A percentile compares a stretch with the other conserved stretches of the same genome.
Evolutionary conservation across 352 stramenopile species (phyloP).

Genomic region (Phytophthora niederhauseri): DNA sequence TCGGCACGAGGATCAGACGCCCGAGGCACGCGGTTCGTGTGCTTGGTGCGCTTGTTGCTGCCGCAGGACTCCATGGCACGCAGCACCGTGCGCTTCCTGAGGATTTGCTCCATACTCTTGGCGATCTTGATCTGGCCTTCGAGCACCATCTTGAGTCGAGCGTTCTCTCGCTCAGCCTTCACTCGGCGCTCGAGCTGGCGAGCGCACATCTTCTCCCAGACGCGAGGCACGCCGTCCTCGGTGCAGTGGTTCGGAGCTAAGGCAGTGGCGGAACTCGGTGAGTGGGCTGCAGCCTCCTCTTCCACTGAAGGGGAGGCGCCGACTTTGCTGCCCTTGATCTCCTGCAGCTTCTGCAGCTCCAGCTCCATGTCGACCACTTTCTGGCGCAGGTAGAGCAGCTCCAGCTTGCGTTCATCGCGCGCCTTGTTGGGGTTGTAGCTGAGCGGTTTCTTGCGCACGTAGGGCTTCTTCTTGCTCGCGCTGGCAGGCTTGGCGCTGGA

Average conservation of each 20-base stretch:
- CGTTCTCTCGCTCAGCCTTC: slow-evolving; percentile 43
- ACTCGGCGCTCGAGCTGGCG: slow-evolving; percentile 34
- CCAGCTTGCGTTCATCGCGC: slow-evolving; percentile 45
- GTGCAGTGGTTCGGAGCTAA: slow-evolving; percentile 3
- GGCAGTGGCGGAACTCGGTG: no score
- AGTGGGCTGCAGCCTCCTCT: no score
- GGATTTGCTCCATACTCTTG: slow-evolving; percentile 44
- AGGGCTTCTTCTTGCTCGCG: slow-evolving; percentile 24
- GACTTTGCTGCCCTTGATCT: slow-evolving; percentile 20
- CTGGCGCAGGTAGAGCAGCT: slow-evolving; percentile 48
- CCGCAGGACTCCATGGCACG: slow-evolving; percentile 33
- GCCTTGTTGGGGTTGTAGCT: slow-evolving; percentile 52
- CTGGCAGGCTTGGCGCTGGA: not conserved
- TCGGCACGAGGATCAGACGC: slow-evolving; percentile 19
- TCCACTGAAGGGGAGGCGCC: not conserved
- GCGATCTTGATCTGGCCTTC: slow-evolving; percentile 48
- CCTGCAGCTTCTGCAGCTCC: slow-evolving; percentile 37
- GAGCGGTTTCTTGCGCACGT: slow-evolving; percentile 37
- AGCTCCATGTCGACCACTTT: slow-evolving; percentile 48
- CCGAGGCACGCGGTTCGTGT: slow-evolving; percentile 28
- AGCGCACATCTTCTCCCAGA: slow-evolving; percentile 42
- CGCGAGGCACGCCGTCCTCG: slow-evolving; percentile 20
- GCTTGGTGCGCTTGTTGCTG: slow-evolving; percentile 40
- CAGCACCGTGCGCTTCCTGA: slow-evolving; percentile 39
- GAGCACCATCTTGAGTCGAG: slow-evolving; percentile 40